phyloP scores from a whole-genome alignment of 805 yeast genomes.

The Candida ortonii region DNA sequence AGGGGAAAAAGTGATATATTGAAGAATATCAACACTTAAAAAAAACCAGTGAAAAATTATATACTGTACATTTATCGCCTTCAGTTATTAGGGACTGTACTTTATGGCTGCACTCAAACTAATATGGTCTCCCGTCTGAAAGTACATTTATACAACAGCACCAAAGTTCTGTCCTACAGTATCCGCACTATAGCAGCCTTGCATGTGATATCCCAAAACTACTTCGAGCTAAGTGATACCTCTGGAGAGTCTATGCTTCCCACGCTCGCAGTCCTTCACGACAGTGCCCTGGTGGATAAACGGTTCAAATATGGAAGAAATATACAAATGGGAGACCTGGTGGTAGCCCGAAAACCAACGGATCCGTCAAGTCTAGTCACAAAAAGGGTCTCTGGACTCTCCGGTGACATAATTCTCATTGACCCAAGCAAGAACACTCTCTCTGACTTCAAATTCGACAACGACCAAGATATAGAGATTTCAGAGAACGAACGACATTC shows the following conservation, averaged over 20 bases:
- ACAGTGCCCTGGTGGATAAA: slow-evolving; percentile 77
- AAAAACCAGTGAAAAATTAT: slow-evolving; percentile 3
- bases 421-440: slow-evolving; percentile 71
- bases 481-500: slow-evolving; percentile 10
- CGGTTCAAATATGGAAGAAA: slow-evolving; percentile 58
- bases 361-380: slow-evolving; percentile 85
- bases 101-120: not conserved
- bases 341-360: slow-evolving; percentile 87
- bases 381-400: slow-evolving; percentile 92
- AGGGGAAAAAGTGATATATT: not conserved
- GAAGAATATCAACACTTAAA: not conserved
- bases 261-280: slow-evolving; percentile 69
- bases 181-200: slow-evolving; percentile 58
- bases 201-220: slow-evolving; percentile 46
- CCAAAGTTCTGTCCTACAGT: slow-evolving; percentile 36
- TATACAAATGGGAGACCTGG: slow-evolving; percentile 78
- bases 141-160: slow-evolving; percentile 3
- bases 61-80: not conserved
- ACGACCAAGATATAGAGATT: slow-evolving; percentile 7
- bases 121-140: not conserved
- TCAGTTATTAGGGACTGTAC: not conserved
- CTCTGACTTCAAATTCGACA: slow-evolving; percentile 27
- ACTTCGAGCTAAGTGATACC: slow-evolving; percentile 48
- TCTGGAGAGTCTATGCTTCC: slow-evolving; percentile 96
- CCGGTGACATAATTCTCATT: slow-evolving; percentile 79